Evolutionary conservation across 345 rosid species (phyloP).

Genomic region (Sonneratia caseolaris): DNA sequence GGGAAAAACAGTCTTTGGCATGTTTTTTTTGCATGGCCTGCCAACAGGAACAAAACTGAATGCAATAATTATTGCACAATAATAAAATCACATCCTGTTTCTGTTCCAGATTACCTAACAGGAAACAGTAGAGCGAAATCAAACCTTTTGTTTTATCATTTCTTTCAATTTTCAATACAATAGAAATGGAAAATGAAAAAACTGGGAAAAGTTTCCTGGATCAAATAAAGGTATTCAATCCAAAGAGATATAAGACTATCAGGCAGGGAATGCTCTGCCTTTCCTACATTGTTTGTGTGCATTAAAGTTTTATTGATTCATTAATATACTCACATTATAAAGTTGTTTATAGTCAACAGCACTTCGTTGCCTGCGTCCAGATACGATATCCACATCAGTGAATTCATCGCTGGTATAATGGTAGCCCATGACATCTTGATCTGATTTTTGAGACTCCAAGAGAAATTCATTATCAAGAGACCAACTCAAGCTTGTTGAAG

Average conservation of each 20-base stretch:
- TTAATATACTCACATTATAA: conserved; percentile 55
- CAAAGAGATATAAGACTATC: neutral
- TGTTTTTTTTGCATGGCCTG: neutral
- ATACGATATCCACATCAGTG: conserved; percentile 48
- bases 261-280: neutral
- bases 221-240: neutral
- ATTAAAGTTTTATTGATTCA: neutral
- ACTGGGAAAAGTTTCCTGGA: neutral
- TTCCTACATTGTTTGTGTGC: neutral
- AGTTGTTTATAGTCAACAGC: conserved; percentile 79
- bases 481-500: conserved; percentile 71
- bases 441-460: conserved; percentile 38
- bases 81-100: neutral
- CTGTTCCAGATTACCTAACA: neutral
- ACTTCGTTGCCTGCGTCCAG: conserved; percentile 70
- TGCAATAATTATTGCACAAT: neutral
- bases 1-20: neutral
- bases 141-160: neutral
- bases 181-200: neutral
- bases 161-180: neutral
- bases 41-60: neutral
- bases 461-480: conserved; percentile 54
- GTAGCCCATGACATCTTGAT: conserved; percentile 16
- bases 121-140: neutral
- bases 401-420: conserved; percentile 37